Conservation (phyloP, 1,284 basidiomycete genomes). For the Ceratobasidium sp. region DNA sequence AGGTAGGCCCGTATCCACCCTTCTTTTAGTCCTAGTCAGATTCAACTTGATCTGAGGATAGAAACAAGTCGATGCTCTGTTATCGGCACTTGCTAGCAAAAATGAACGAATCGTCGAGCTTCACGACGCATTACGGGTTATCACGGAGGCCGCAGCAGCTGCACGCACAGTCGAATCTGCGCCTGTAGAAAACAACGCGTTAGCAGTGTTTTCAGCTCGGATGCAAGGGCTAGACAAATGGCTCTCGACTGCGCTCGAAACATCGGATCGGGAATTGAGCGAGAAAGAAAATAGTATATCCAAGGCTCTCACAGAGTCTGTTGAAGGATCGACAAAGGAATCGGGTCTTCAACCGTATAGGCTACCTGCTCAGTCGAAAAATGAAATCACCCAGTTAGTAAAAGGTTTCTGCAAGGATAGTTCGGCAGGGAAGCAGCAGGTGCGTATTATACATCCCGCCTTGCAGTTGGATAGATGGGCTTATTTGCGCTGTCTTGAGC, state of each 20-base stretch:
- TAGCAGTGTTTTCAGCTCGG: neutral
- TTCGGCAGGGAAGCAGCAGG: slow-evolving; percentile 19
- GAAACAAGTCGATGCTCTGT: slow-evolving; percentile 24
- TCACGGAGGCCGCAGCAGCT: neutral
- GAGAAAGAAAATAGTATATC: neutral
- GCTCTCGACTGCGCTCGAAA: neutral
- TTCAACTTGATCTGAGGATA: neutral
- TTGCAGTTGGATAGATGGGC: neutral
- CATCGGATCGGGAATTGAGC: neutral
- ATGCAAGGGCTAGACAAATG: slow-evolving; percentile 6
- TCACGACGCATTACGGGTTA: slow-evolving; percentile 6
- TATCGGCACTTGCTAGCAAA: slow-evolving; percentile 3
- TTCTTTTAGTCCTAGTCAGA: no score
- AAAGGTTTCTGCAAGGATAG: neutral
- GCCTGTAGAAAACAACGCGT: neutral
- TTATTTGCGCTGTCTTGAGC: neutral
- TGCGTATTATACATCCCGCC: neutral
- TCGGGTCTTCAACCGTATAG: neutral
- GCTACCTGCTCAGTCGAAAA: slow-evolving; percentile 4
- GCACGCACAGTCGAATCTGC: neutral
- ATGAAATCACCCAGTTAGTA: slow-evolving; percentile 3
- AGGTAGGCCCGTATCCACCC: neutral
- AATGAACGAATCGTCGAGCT: slow-evolving; percentile 31
- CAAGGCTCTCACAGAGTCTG: neutral
- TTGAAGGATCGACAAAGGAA: neutral